Evolutionary conservation across 2,329 filamentous ascomycete genomes (phyloP).

Genomic region (Fusarium luffae): DNA sequence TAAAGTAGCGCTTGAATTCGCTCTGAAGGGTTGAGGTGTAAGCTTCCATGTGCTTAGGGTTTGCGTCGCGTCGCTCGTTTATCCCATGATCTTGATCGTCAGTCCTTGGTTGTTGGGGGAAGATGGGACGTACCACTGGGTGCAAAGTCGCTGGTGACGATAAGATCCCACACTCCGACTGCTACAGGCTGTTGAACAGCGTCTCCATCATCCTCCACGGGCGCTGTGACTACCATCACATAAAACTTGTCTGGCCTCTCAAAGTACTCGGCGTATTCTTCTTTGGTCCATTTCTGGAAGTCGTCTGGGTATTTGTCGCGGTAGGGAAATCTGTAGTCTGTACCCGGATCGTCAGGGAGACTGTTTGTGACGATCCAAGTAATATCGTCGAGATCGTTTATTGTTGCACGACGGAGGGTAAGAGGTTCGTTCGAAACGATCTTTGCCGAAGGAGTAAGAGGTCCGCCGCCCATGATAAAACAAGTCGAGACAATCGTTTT

Average conservation of each 20-base stretch:
- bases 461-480: not conserved
- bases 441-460: not conserved
- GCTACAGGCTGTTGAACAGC: not conserved
- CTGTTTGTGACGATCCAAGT: not conserved
- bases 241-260: not conserved
- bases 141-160: not conserved
- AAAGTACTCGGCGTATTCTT: slow-evolving; percentile 17
- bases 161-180: not conserved
- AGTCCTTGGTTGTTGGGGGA: not conserved
- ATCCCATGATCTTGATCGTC: slow-evolving; percentile 8
- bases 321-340: not conserved
- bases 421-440: not conserved
- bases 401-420: not conserved
- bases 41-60: not conserved
- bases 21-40: not conserved
- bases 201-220: not conserved
- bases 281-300: slow-evolving; percentile 17
- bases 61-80: slow-evolving; percentile 8
- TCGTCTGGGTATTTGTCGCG: not conserved
- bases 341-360: not conserved
- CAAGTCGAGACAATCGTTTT: accelerated
- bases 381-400: not conserved
- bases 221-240: not conserved
- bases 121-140: not conserved
- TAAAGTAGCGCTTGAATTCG: not conserved